phyloP scores from a whole-genome alignment of 352 stramenopile genomes.

The Phytophthora sp. region DNA sequence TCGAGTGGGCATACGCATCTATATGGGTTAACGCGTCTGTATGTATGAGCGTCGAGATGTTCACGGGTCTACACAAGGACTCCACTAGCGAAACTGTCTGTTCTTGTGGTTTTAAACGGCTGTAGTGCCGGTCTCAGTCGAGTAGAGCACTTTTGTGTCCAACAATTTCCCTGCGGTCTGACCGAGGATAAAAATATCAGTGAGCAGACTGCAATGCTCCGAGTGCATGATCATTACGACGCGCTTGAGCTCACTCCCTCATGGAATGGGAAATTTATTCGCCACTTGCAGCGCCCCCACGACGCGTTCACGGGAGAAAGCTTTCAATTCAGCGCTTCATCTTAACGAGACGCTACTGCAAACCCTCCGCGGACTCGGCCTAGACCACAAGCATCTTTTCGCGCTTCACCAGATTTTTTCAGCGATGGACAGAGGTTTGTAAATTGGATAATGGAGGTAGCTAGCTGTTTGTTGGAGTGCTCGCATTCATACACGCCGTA shows the following conservation, averaged over 20 bases:
- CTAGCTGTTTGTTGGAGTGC: no score
- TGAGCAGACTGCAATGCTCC: no score
- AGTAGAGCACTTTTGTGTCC: neutral
- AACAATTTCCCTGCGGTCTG: no score
- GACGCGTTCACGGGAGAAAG: slow-evolving; percentile 21
- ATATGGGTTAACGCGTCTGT: no score
- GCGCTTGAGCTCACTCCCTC: slow-evolving; percentile 3
- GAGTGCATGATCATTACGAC: neutral
- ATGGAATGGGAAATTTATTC: slow-evolving; percentile 36
- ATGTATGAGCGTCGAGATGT: no score
- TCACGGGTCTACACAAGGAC: no score
- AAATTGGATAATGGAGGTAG: neutral
- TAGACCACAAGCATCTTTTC: slow-evolving; percentile 55
- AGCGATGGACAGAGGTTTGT: slow-evolving; percentile 54
- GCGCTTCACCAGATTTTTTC: slow-evolving; percentile 63
- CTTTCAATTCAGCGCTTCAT: slow-evolving; percentile 37
- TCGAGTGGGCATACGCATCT: no score
- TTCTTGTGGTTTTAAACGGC: no score
- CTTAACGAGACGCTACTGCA: slow-evolving; percentile 46
- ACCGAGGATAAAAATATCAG: slow-evolving; percentile 6
- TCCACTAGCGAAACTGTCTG: no score
- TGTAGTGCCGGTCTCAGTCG: no score
- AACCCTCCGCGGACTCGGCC: slow-evolving; percentile 44
- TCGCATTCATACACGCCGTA: no score
- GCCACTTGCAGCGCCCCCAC: slow-evolving; percentile 2